These are phyloP conservation scores for Tricholoma saponaceum DNA, from an alignment of 768 basidiomycete species.

Conservation along the genomic window DNA sequence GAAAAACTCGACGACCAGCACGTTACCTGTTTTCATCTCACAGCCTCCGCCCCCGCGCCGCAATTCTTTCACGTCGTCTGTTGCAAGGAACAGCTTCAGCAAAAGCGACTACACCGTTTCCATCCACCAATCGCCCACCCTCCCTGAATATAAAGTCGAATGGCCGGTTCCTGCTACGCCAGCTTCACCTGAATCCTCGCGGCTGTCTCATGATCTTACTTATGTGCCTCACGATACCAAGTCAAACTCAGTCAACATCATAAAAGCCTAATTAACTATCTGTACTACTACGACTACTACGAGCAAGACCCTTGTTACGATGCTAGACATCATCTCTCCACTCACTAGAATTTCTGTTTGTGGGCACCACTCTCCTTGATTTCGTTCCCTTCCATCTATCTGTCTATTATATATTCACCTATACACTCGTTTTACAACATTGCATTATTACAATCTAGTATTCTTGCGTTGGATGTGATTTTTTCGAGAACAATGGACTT, in stretches of 20 bases:
- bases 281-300: background rate
- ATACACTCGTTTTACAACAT: background rate
- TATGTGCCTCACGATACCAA: background rate
- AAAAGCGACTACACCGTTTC: background rate
- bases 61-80: background rate
- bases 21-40: background rate
- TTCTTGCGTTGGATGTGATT: too few relatives aligned
- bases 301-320: background rate
- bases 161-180: background rate
- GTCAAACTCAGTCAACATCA: background rate
- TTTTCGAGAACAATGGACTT: too few relatives aligned
- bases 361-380: background rate
- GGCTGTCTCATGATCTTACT: background rate
- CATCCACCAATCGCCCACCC: background rate
- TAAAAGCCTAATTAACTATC: background rate
- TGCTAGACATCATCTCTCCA: background rate
- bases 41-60: background rate
- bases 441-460: background rate
- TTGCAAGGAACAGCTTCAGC: background rate
- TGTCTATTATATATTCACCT: background rate
- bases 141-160: background rate
- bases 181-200: background rate
- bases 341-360: background rate
- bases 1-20: background rate
- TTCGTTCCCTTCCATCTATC: background rate